Conservation (phyloP, 2,329 filamentous ascomycete genomes). For the Fusarium denticulatum region DNA sequence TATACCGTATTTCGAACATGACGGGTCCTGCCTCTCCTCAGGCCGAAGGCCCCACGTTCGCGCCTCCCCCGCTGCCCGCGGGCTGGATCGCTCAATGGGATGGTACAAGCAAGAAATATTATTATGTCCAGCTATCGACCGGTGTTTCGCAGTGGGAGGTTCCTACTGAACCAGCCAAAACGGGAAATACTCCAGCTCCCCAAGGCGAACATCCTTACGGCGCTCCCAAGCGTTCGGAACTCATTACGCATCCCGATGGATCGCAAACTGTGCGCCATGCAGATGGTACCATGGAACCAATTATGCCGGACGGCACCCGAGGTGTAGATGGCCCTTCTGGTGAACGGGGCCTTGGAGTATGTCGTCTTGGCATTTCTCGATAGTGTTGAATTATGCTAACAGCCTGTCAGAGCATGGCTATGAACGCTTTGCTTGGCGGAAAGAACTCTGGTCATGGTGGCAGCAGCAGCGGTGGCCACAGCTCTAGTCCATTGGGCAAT, state of each 20-base stretch:
- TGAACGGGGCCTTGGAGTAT: conserved; percentile 73
- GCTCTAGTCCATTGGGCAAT: conserved; percentile 49
- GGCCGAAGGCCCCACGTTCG: conserved; percentile 67
- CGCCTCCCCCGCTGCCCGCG: conserved; percentile 68
- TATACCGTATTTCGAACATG: conserved; percentile 51
- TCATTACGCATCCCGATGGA: conserved; percentile 71
- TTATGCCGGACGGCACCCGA: conserved; percentile 62
- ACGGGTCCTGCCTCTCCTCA: conserved; percentile 67
- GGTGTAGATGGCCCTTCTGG: conserved; percentile 62
- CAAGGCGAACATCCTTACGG: conserved; percentile 71
- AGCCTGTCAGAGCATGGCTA: conserved; percentile 61
- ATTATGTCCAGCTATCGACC: conserved; percentile 77
- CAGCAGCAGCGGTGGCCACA: conserved; percentile 44
- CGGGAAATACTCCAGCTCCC: conserved; percentile 67
- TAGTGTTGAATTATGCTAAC: conserved; percentile 19
- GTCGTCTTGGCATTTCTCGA: conserved; percentile 46
- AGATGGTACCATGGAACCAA: conserved; percentile 70
- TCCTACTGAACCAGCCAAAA: conserved; percentile 71
- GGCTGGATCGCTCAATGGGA: conserved; percentile 80
- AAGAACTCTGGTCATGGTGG: conserved; percentile 49
- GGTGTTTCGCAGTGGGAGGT: conserved; percentile 80
- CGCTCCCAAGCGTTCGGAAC: conserved; percentile 61
- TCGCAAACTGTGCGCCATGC: conserved; percentile 69
- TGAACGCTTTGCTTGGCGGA: conserved; percentile 66
- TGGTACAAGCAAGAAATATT: conserved; percentile 70